A percentile compares a stretch with the other conserved stretches of the same genome.
Evolutionary conservation across 345 rosid species (phyloP).

Genomic region (Syzygium aqueum): DNA sequence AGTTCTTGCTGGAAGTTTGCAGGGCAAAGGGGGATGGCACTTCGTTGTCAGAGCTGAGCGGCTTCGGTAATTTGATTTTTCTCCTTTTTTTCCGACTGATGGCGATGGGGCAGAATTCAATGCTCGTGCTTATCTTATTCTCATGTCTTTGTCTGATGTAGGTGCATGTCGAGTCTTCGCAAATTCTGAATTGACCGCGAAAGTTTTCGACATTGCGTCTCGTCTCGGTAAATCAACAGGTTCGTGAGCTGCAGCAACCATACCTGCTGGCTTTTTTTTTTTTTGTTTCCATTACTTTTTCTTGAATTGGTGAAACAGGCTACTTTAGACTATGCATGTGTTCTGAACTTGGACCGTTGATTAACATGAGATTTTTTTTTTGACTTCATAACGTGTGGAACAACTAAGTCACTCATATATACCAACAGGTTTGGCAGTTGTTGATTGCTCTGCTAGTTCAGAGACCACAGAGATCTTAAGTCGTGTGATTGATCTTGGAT

Average conservation of each 20-base stretch:
- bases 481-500: slow-evolving; percentile 49
- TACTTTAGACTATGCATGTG: background rate
- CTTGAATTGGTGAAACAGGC: background rate
- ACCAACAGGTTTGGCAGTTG: slow-evolving; percentile 51
- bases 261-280: background rate
- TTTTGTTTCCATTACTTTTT: background rate
- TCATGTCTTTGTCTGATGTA: background rate
- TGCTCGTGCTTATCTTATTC: background rate
- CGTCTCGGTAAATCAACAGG: slow-evolving; percentile 70
- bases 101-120: background rate
- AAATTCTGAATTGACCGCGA: slow-evolving; percentile 24
- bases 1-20: slow-evolving; percentile 46
- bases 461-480: slow-evolving; percentile 46
- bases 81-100: background rate
- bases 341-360: background rate
- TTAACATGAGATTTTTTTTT: background rate
- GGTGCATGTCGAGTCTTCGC: slow-evolving; percentile 31
- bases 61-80: slow-evolving; percentile 27
- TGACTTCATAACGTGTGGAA: background rate
- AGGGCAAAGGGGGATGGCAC: slow-evolving; percentile 44
- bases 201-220: slow-evolving; percentile 39
- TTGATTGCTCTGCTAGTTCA: slow-evolving; percentile 84
- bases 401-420: background rate
- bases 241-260: slow-evolving; percentile 5
- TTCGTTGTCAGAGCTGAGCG: slow-evolving; percentile 27